Evolutionary conservation across 2,329 filamentous ascomycete genomes (phyloP).

Genomic region (Nemania sp.): DNA sequence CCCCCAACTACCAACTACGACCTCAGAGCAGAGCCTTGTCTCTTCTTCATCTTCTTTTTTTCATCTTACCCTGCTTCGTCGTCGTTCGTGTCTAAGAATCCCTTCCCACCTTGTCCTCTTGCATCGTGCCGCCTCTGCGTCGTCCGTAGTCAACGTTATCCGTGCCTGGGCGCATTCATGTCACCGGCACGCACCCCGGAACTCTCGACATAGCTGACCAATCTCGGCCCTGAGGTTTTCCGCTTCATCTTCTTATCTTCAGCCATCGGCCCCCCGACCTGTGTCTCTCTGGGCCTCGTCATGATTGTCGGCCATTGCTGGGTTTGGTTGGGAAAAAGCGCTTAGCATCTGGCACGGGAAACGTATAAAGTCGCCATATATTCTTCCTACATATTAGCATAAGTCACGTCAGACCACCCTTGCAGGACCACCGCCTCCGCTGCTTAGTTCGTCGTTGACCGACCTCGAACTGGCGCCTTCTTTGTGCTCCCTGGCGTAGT

Average conservation of each 20-base stretch:
- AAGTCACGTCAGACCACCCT: conserved; percentile 10
- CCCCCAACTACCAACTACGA: conserved; percentile 9
- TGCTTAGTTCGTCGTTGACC: conserved; percentile 32
- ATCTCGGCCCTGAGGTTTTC: conserved; percentile 7
- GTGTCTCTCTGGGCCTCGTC: conserved; percentile 13
- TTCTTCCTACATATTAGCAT: not conserved
- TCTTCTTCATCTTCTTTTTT: not conserved
- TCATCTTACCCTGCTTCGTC: not conserved
- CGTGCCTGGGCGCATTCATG: not conserved
- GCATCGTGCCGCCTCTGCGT: not conserved
- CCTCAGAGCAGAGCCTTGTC: not conserved
- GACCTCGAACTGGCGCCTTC: conserved; percentile 39
- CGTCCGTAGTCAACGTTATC: not conserved
- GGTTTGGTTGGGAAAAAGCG: conserved; percentile 17
- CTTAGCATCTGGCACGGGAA: conserved; percentile 14
- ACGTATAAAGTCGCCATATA: conserved; percentile 12
- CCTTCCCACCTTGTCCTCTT: conserved; percentile 3
- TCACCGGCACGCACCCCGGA: not conserved
- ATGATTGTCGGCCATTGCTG: conserved; percentile 18
- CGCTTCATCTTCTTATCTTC: not conserved
- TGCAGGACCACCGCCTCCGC: conserved; percentile 18
- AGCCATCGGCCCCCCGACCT: not conserved
- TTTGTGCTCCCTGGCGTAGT: conserved; percentile 39
- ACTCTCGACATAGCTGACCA: conserved; percentile 1
- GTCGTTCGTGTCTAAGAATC: not conserved